Base-by-base conservation (phyloP, 805 yeast genomes). In the Spathaspora passalidarum region DNA sequence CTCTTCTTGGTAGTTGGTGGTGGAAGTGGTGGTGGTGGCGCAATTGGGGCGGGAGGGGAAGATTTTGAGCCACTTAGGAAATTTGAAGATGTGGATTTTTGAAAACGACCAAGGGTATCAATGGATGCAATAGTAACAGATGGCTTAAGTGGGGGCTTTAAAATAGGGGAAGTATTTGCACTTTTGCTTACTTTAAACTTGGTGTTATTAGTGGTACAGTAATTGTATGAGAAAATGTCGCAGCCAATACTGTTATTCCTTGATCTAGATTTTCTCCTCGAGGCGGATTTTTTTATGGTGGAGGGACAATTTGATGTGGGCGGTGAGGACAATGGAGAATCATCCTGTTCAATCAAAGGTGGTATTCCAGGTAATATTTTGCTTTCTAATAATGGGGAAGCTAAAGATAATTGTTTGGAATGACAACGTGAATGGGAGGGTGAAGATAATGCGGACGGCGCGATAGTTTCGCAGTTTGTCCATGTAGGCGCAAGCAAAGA, bases 311-410 rank as follows among this genome's bases (percentile, higher is more conserved):
- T 14, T 13, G 25, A 20, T 20, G 14, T 7, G 6, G n/a, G 25
- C 6, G 23, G 25, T 8, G 43, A 14, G 10, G 23, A 40, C 18
- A 8, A 29, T 19, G 42, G 7, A 7, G 43, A 16, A 10, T 32
- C 21, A 42, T 45, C 34, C 10, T 29, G 34, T 29, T 29, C 34
- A 13, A n/a, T 10, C n/a, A 29, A 29, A n/a, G 34, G 34, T 29
- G 34, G 34, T 29, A 29, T 29, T 29, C 16, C 16, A n/a, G 34
- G 3, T 19, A 40, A 32, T 32, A 44, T 50, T 7, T 46, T 36
- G 38, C 49, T 45, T 21, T 53, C 61, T 32, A 54, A 42, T 37
- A 61, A 50, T n/a, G 65, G 65, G 17, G 62, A 57, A 18, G 62
- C 56, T 32, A 61, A 49, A 3, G 60, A 48, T 23, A 55, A 39